Evolutionary conservation across 2,329 filamentous ascomycete genomes (phyloP).

Genomic region (Penicillium expansum): DNA sequence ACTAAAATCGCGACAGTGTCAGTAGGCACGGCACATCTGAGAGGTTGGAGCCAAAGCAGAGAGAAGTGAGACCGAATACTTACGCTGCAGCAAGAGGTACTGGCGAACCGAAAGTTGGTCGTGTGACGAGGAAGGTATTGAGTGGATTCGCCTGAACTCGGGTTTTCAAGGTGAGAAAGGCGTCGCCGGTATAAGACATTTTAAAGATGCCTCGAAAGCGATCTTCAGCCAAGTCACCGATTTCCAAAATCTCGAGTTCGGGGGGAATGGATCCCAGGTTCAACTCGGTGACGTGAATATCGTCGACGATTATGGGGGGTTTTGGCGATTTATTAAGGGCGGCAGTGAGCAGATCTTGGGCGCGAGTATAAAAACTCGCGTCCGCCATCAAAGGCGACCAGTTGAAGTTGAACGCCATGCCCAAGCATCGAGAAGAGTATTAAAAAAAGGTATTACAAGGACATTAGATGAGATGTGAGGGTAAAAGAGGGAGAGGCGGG

Average conservation of each 20-base stretch:
- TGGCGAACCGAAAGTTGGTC: conserved; percentile 88
- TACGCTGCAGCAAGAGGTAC: conserved; percentile 80
- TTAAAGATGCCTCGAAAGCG: conserved; percentile 98
- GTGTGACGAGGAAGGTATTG: conserved; percentile 90
- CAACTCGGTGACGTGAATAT: conserved; percentile 96
- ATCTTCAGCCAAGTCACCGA: conserved; percentile 95
- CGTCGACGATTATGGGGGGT: conserved; percentile 97
- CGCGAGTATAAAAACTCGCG: conserved; percentile 82
- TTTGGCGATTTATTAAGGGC: conserved; percentile 98
- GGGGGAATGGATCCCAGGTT: conserved; percentile 94
- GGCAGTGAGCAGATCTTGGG: conserved; percentile 88
- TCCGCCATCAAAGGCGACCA: conserved; percentile 98
- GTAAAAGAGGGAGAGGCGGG: not conserved
- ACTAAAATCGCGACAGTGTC: conserved; percentile 26
- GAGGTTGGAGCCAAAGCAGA: not conserved
- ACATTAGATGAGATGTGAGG: conserved; percentile 1
- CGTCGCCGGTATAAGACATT: conserved; percentile 96
- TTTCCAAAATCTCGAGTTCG: conserved; percentile 94
- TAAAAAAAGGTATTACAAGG: conserved; percentile 2
- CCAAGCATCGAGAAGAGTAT: conserved; percentile 29
- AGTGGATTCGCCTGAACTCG: conserved; percentile 96
- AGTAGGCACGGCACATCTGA: conserved; percentile 4
- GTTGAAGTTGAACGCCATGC: conserved; percentile 99
- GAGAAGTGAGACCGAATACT: conserved; percentile 19
- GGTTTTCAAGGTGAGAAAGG: conserved; percentile 91